Percentiles rank a stretch among this genome's conserved stretches.
phyloP scores from a whole-genome alignment of 805 yeast species.

The Saccharomyces cerevisiae region DNA sequence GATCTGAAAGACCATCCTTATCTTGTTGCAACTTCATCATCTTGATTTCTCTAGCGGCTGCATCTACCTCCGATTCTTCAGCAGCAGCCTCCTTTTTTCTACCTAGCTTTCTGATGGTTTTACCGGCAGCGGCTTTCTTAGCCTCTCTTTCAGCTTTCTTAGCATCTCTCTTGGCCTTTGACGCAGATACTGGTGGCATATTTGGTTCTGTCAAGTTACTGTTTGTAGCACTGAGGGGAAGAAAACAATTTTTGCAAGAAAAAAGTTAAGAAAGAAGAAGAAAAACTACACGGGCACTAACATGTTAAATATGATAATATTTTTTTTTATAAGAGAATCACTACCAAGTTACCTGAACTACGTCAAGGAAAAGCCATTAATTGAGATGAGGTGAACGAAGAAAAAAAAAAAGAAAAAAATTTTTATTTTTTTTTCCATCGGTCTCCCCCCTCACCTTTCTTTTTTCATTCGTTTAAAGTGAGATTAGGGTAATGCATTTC shows the following conservation, averaged over 20 bases:
- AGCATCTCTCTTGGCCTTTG: conserved; percentile 97
- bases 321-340: neutral
- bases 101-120: conserved; percentile 43
- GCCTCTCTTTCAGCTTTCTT: conserved; percentile 95
- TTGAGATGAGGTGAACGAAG: neutral
- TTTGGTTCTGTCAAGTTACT: neutral
- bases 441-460: neutral
- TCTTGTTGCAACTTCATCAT: conserved; percentile 90
- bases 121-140: conserved; percentile 82
- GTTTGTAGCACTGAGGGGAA: neutral
- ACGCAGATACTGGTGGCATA: conserved; percentile 60
- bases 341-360: neutral
- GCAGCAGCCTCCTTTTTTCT: conserved; percentile 39
- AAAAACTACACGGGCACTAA: neutral
- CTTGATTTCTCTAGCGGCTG: conserved; percentile 65
- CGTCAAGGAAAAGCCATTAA: neutral
- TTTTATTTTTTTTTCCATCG: neutral
- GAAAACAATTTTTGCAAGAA: neutral
- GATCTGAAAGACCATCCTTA: conserved; percentile 87
- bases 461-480: neutral
- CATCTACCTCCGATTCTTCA: conserved; percentile 42
- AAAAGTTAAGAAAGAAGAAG: neutral
- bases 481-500: neutral
- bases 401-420: neutral
- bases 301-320: neutral